Base-by-base conservation (phyloP, 1,284 basidiomycete genomes). In the Apiotrichum domesticum region DNA sequence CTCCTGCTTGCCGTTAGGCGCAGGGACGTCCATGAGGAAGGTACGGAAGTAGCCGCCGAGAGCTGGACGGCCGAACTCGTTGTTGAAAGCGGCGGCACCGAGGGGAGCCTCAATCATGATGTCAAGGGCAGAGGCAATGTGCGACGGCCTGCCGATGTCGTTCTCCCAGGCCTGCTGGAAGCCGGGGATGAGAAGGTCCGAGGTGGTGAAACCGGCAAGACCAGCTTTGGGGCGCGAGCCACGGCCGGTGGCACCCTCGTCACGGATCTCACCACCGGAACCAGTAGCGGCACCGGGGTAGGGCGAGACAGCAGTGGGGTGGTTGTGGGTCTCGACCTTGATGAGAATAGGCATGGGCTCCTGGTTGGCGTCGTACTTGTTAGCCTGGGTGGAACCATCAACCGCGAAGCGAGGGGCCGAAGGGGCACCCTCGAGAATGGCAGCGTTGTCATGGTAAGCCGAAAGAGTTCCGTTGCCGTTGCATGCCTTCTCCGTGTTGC, bases 251-350 rank as follows among this genome's bases (percentile, higher is more conserved):
- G 95, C 89, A 43, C 95, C 96, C 77, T 99, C 95, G 75, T 99
- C 95, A 56, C 95, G 85, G 66, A 98, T 98, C 78, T 99, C 95
- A 35, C 95, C 95, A 21, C 96, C 95, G 1, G 95, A 97, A 34
- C 95, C 95, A 3, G 95, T 98, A 1, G 95, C 94, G 0, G 96
- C 95, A 44, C 95, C 95, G 4, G 95, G 92, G 75, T 89, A 98
- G 0, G 96, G 96, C 3, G 95, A 98, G 11, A 98, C 93, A 4
- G 95, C 96, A 3, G 95, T 98, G 2, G 96, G 95, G 72, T 98
- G 96, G 75, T 99, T 99, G 77, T 99, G 95, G 7, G 96, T 99
- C 78, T 98, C 96, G 58, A 98, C 96, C 79, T 99, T 99, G 80
- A 94, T 86, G 42, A 98, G 83, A 62, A 98, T 88, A 9, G 86